A percentile compares a stretch with the other conserved stretches of the same genome.
Conservation (phyloP, 129 eudicot genomes). For the Lactuca sativa region DNA sequence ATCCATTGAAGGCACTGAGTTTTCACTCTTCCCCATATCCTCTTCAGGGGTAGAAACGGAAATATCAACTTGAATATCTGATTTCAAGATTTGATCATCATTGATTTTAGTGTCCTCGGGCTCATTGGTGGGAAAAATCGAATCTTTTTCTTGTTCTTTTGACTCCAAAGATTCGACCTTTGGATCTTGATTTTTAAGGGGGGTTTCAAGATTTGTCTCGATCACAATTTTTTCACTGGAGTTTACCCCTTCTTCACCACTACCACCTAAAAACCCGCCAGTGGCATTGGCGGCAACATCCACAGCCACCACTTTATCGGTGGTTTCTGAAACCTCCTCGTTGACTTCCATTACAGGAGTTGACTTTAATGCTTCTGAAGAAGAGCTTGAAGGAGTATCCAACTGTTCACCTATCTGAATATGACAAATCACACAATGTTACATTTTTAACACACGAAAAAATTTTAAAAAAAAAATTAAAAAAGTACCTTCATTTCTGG, state of each 20-base stretch:
- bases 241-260: constrained; percentile 11
- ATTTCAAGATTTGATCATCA: constrained; percentile 11
- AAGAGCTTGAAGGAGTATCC: constrained; percentile 21
- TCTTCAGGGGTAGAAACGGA: constrained; percentile 34
- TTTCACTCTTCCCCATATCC: constrained; percentile 9
- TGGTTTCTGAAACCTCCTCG: constrained; percentile 6
- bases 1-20: constrained; percentile 15
- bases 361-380: constrained; percentile 19
- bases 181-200: constrained; percentile 13
- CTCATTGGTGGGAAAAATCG: not conserved
- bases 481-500: constrained; percentile 20
- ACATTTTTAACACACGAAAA: constrained; percentile 1
- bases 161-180: constrained; percentile 23
- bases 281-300: not conserved
- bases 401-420: constrained; percentile 36
- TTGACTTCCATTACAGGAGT: constrained; percentile 17
- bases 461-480: not conserved
- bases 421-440: not conserved
- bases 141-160: constrained; percentile 12
- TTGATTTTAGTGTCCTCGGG: not conserved
- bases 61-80: constrained; percentile 32
- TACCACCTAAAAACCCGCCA: constrained; percentile 1
- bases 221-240: constrained; percentile 3
- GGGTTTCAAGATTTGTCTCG: constrained; percentile 6
- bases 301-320: not conserved